Evolutionary conservation across 345 rosid species (phyloP), one percentile per base, ranked within the genome.

Genomic region (Combretum micranthum): DNA sequence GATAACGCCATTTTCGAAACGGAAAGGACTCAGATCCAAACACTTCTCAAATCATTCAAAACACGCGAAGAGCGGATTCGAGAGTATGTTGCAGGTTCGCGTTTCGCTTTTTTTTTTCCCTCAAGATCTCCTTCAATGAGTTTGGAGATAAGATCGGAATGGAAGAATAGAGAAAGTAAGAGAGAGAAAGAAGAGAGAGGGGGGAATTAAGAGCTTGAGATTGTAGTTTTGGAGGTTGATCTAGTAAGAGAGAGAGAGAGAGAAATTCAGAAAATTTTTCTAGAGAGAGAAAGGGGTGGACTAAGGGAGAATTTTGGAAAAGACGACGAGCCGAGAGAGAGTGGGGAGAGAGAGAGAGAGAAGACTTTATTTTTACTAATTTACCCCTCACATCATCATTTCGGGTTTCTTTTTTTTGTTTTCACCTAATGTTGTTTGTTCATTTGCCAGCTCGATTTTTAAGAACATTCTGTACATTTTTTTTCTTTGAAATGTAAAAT

Each of bases 1-100:
- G 87, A 71, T 68, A 89, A 68, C 74, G 79, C 70, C 72, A 76
- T 72, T 71, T 56, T 65, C 56, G 45, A 66, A 57, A 55, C 55
- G 74, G 71, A 47, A 52, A 48, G 53, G 52, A 45, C 39, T 32
- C 39, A 32, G 39, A 32, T 32, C 32, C 64, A 17, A 46, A 53
- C 23, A 21, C 32, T 53, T 64, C n/a, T 26, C 57, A 57, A 50
- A 20, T 42, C 64, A 52, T 32, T 1, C 52, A 51, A 26, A 45
- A n/a, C n/a, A 45, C 9, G 39, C 9, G 39, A 7, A 32, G 39
- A 32, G 39, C 39, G 9, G 9, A 32, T 32, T 32, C 39, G n/a
- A 32, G 9, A 32, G 9, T 32, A 7, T 32, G 39, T 7, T 32
- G 26, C 5, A n/a, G 26, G 26, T 5, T 5, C 39, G 39, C 9